These are phyloP conservation scores for Collybiopsis luxurians DNA, from an alignment of 768 basidiomycete species.

Conservation along the genomic window DNA sequence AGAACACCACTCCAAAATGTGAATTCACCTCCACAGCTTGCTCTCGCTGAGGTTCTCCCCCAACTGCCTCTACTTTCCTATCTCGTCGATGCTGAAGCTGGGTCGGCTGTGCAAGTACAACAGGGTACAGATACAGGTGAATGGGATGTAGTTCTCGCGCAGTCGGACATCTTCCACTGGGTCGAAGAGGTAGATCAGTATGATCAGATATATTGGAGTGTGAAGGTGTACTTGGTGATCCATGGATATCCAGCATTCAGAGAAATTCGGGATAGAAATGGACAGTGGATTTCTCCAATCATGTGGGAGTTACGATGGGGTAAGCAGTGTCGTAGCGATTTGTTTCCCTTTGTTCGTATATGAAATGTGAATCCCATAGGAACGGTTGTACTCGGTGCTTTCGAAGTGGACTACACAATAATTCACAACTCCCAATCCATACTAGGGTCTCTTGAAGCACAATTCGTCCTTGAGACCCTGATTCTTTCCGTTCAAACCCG, in stretches of 20 bases:
- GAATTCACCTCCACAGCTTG: neutral
- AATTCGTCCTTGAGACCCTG: neutral
- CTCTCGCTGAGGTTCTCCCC: neutral
- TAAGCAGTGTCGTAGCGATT: neutral
- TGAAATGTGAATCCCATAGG: neutral
- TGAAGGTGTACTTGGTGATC: neutral
- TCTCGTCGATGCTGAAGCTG: neutral
- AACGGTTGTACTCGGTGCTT: neutral
- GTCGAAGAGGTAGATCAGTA: neutral
- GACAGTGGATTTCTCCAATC: neutral
- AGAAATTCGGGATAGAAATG: neutral
- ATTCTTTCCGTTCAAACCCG: conserved; percentile 1
- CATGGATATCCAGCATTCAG: neutral
- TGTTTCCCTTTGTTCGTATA: neutral
- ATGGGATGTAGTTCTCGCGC: neutral
- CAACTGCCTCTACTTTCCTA: neutral
- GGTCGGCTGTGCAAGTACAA: neutral
- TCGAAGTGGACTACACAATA: neutral
- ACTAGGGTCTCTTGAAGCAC: neutral
- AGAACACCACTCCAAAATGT: too few species aligned
- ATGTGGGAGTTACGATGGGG: conserved; percentile 2
- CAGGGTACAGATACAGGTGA: neutral
- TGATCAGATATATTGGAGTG: neutral
- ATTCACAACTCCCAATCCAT: neutral
- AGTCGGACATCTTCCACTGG: neutral